These are phyloP conservation scores for Colletotrichum agaves DNA, from an alignment of 2,329 filamentous ascomycete genomes.

Conservation along the genomic window DNA sequence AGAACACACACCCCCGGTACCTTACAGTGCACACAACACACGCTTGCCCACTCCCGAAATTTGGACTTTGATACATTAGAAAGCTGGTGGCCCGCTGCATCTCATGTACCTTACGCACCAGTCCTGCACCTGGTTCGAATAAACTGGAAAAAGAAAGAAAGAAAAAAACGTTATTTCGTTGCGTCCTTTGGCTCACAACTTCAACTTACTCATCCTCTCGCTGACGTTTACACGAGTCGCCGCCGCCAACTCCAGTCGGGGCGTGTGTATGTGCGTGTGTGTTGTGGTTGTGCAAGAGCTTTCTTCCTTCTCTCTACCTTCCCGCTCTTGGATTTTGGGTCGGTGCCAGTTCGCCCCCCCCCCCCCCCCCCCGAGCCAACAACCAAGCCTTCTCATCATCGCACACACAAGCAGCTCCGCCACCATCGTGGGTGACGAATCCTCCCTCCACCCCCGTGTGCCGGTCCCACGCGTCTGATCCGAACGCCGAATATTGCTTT, in stretches of 20 bases:
- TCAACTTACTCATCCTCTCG: slow-evolving; percentile 23
- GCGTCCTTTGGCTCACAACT: neutral
- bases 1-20: slow-evolving; percentile 4
- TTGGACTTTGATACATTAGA: slow-evolving; percentile 34
- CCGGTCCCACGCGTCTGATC: slow-evolving; percentile 12
- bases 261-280: neutral
- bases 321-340: slow-evolving; percentile 21
- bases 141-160: too few relatives aligned
- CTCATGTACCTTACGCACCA: slow-evolving; percentile 14
- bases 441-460: slow-evolving; percentile 32
- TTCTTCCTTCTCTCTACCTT: slow-evolving; percentile 1
- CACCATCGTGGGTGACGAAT: slow-evolving; percentile 36
- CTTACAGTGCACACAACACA: too few relatives aligned
- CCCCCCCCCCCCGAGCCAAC: neutral
- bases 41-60: neutral
- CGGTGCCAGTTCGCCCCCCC: slow-evolving; percentile 19
- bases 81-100: slow-evolving; percentile 11
- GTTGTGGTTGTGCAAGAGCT: neutral
- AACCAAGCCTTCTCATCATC: slow-evolving; percentile 24
- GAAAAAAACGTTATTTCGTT: too few relatives aligned
- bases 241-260: neutral
- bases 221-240: neutral
- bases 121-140: neutral
- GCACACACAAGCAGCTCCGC: slow-evolving; percentile 30
- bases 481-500: slow-evolving; percentile 19